phyloP scores from a whole-genome alignment of 208 protist species.

The Paratrypanosoma confusum region DNA sequence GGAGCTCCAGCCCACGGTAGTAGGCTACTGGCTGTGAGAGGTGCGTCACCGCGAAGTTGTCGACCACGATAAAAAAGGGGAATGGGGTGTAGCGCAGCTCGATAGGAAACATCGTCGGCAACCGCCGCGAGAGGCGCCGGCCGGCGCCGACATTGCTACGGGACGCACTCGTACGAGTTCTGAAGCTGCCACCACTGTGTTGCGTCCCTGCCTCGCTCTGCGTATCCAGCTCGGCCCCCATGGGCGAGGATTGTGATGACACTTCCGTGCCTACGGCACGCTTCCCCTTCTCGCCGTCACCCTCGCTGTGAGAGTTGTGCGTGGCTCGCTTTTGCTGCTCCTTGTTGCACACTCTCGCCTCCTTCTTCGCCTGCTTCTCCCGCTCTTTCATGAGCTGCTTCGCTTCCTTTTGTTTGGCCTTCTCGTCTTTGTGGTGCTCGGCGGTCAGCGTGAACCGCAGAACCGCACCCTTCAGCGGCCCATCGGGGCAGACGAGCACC shows the following conservation, averaged over 20 bases:
- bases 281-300: constrained; percentile 4
- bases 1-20: constrained; percentile 37
- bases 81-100: constrained; percentile 18
- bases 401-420: constrained; percentile 26
- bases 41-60: constrained; percentile 25
- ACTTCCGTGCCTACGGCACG: background rate
- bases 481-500: constrained; percentile 24
- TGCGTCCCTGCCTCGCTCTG: background rate
- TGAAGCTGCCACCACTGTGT: too few species aligned
- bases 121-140: too few species aligned
- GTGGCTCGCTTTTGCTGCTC: constrained; percentile 8
- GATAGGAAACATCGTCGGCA: constrained; percentile 27
- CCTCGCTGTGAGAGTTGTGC: background rate
- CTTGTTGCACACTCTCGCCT: constrained; percentile 12
- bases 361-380: constrained; percentile 19
- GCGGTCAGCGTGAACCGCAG: constrained; percentile 28
- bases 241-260: background rate
- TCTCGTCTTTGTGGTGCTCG: constrained; percentile 14
- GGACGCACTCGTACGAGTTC: too few species aligned
- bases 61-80: constrained; percentile 27
- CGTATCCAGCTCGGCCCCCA: background rate
- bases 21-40: constrained; percentile 21
- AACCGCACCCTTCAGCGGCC: constrained; percentile 16
- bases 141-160: too few species aligned
- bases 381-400: constrained; percentile 22